These are phyloP conservation scores for Microstegium vimineum DNA, from an alignment of 176 grass and related monocot genomes.

Conservation along the genomic window DNA sequence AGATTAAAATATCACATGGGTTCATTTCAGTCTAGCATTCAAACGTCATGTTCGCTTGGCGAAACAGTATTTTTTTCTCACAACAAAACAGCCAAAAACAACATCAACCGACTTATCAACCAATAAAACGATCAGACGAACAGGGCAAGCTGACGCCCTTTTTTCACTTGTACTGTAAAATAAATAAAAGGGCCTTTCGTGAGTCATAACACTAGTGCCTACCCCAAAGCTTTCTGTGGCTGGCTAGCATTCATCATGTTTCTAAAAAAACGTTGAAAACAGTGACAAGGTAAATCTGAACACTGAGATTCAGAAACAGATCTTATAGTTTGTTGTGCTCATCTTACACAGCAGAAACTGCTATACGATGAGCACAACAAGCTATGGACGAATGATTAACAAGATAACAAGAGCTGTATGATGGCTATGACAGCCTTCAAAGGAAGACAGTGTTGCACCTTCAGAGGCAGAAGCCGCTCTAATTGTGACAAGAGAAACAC, in stretches of 20 bases:
- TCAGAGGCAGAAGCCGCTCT: not conserved
- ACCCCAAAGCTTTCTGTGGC: too few relatives aligned
- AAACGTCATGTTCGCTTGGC: too few relatives aligned
- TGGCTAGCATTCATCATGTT: not conserved
- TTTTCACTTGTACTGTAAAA: not conserved
- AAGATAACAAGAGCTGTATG: not conserved
- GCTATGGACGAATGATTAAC: not conserved
- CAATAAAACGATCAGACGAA: too few relatives aligned
- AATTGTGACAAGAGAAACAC: slow-evolving; percentile 2
- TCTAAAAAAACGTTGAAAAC: not conserved
- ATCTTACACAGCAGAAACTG: not conserved
- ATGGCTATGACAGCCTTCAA: not conserved
- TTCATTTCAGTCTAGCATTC: not conserved
- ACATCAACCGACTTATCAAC: too few relatives aligned
- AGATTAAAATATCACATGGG: not conserved
- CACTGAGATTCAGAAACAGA: too few relatives aligned
- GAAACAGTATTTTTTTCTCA: too few relatives aligned
- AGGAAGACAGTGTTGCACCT: not conserved
- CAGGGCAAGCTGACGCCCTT: not conserved
- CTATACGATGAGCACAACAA: not conserved
- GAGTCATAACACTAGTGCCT: not conserved
- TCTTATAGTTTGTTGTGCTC: not conserved
- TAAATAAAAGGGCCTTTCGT: not conserved
- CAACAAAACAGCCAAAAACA: too few relatives aligned
- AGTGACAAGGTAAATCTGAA: not conserved